phyloP scores from a whole-genome alignment of 208 protist genomes.

The Wallacemonas rigidus region DNA sequence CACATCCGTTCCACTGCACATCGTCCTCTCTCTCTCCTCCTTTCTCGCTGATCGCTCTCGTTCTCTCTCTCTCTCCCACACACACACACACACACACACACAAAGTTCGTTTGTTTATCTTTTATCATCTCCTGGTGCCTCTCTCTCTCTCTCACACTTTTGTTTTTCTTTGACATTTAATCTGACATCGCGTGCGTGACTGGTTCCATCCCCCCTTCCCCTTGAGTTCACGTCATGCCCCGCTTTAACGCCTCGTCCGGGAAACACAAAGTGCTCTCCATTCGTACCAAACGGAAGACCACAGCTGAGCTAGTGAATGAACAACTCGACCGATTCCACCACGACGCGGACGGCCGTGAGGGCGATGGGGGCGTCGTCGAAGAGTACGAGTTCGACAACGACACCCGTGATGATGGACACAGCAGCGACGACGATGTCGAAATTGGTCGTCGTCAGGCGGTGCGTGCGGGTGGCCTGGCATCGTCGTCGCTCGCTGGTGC shows the following conservation, averaged over 20 bases:
- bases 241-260: conserved; percentile 36
- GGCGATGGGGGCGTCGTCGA: conserved; percentile 31
- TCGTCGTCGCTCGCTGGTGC: conserved; percentile 3
- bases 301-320: conserved; percentile 74
- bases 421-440: conserved; percentile 12
- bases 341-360: conserved; percentile 16
- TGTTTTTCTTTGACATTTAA: neutral
- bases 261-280: conserved; percentile 30
- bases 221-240: conserved; percentile 12
- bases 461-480: neutral
- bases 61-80: too few relatives aligned
- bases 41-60: too few relatives aligned
- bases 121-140: conserved; percentile 18
- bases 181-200: too few relatives aligned
- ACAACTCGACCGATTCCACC: conserved; percentile 32
- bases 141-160: conserved; percentile 19
- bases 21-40: too few relatives aligned
- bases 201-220: too few relatives aligned
- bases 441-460: neutral
- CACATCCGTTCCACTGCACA: too few relatives aligned
- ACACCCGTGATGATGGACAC: neutral
- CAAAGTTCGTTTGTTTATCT: neutral
- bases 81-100: too few relatives aligned
- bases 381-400: conserved; percentile 38
- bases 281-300: conserved; percentile 57